These are phyloP conservation scores for Populus tremula DNA, from an alignment of 345 rosid genomes.

Conservation along the genomic window DNA sequence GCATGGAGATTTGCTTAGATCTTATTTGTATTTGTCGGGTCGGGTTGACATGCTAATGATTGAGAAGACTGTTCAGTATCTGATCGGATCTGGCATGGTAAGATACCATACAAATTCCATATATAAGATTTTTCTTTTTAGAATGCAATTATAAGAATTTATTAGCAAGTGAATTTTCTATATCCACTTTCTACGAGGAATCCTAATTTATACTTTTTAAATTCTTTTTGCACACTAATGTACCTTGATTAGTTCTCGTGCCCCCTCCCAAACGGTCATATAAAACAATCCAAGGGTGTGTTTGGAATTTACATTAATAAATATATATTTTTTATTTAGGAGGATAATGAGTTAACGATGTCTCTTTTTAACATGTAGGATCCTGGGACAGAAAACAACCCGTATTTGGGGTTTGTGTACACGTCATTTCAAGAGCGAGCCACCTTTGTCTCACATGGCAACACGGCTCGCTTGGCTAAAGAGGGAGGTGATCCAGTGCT, in stretches of 20 bases:
- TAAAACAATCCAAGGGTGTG: no score
- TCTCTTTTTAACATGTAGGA: constrained; percentile 29
- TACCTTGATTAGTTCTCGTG: no score
- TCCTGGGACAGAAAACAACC: constrained; percentile 69
- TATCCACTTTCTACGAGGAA: no score
- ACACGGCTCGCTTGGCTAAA: constrained; percentile 67
- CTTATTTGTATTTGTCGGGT: constrained; percentile 63
- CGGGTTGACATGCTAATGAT: constrained; percentile 70
- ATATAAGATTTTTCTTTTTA: no score
- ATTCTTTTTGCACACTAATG: no score
- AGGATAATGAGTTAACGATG: neutral
- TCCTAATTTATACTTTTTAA: no score
- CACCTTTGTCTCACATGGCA: constrained; percentile 75
- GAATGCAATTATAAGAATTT: no score
- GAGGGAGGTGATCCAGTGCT: constrained; percentile 53
- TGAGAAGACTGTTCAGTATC: constrained; percentile 59
- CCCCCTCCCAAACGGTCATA: no score
- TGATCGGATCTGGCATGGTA: constrained; percentile 72
- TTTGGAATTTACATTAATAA: no score
- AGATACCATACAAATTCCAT: neutral
- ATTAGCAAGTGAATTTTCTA: no score
- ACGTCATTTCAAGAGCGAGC: constrained; percentile 92
- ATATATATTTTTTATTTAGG: no score
- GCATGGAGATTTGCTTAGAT: constrained; percentile 64
- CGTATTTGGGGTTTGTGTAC: constrained; percentile 74